Percentiles rank a stretch among this genome's conserved stretches.
Conservation (phyloP, 371 early-diverging fungal genomes). For the Mucor circinelloides region DNA sequence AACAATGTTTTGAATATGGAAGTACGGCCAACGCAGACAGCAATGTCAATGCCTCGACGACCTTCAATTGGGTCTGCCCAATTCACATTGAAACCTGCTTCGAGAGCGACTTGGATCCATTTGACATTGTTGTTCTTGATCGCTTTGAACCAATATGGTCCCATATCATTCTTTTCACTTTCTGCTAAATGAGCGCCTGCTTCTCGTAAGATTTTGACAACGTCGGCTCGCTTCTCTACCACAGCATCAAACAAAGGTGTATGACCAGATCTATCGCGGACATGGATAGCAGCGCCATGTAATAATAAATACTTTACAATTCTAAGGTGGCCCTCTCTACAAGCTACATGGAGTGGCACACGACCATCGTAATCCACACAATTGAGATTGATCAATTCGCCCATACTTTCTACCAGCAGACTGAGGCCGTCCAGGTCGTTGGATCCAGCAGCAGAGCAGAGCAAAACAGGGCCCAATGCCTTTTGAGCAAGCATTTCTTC, state of each 20-base stretch:
- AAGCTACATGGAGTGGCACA: constrained; percentile 87
- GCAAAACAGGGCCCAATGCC: constrained; percentile 78
- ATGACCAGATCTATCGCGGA: constrained; percentile 87
- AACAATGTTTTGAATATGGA: constrained; percentile 38
- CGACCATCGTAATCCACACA: constrained; percentile 89
- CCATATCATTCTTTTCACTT: constrained; percentile 73
- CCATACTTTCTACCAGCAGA: constrained; percentile 65
- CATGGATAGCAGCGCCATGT: constrained; percentile 92
- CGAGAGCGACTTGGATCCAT: constrained; percentile 36
- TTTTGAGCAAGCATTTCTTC: constrained; percentile 75
- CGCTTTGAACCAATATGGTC: constrained; percentile 47
- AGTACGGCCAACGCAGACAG: constrained; percentile 36
- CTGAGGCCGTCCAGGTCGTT: constrained; percentile 83
- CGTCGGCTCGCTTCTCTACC: constrained; percentile 57
- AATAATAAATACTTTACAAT: constrained; percentile 76
- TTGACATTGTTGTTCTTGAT: constrained; percentile 38
- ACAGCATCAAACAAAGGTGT: constrained; percentile 90
- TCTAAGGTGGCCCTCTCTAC: constrained; percentile 72
- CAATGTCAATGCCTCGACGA: constrained; percentile 43
- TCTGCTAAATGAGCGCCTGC: constrained; percentile 93
- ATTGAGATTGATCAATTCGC: constrained; percentile 62
- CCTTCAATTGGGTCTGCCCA: constrained; percentile 49
- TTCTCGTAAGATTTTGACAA: constrained; percentile 67
- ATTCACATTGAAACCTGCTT: constrained; percentile 48
- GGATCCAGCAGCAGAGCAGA: constrained; percentile 87